Conservation (phyloP, 1,284 basidiomycete species). For the Ustanciosporium gigantosporum region DNA sequence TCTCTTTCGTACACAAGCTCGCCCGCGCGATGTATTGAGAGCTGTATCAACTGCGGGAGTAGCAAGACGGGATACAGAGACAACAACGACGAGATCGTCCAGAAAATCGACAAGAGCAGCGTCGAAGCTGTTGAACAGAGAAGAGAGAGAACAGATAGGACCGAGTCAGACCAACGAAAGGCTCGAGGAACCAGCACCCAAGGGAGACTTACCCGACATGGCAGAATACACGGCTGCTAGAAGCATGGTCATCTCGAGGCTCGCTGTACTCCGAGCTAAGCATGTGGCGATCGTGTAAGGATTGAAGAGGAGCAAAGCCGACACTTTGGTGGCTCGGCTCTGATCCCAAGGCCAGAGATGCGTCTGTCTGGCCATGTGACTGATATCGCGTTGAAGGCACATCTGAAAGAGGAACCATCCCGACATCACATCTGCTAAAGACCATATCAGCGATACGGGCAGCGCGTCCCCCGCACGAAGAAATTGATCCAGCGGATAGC, state of each 20-base stretch:
- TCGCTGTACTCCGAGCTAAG: constrained; percentile 77
- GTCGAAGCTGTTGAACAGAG: constrained; percentile 31
- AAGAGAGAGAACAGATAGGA: too few species aligned
- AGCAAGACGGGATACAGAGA: constrained; percentile 70
- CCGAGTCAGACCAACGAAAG: too few species aligned
- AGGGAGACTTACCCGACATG: constrained; percentile 68
- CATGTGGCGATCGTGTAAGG: constrained; percentile 81
- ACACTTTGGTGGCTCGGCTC: constrained; percentile 30
- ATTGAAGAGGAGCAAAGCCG: constrained; percentile 73
- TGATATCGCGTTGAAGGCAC: constrained; percentile 11
- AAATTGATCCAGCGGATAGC: constrained; percentile 5
- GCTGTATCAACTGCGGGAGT: constrained; percentile 70
- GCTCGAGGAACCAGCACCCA: too few species aligned
- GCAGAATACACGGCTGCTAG: constrained; percentile 75
- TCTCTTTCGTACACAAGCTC: constrained; percentile 63
- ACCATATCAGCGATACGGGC: constrained; percentile 71
- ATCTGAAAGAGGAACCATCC: constrained; percentile 35
- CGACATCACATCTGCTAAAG: constrained; percentile 69
- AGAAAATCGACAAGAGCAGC: constrained; percentile 8
- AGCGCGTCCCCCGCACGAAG: constrained; percentile 57
- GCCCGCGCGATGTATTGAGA: constrained; percentile 59
- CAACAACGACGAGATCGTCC: constrained; percentile 21
- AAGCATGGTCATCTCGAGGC: constrained; percentile 74
- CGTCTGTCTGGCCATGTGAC: constrained; percentile 13
- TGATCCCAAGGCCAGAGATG: constrained; percentile 25